Conservation (phyloP, 2,329 filamentous ascomycete genomes). For the Tympanopsis confertula region DNA sequence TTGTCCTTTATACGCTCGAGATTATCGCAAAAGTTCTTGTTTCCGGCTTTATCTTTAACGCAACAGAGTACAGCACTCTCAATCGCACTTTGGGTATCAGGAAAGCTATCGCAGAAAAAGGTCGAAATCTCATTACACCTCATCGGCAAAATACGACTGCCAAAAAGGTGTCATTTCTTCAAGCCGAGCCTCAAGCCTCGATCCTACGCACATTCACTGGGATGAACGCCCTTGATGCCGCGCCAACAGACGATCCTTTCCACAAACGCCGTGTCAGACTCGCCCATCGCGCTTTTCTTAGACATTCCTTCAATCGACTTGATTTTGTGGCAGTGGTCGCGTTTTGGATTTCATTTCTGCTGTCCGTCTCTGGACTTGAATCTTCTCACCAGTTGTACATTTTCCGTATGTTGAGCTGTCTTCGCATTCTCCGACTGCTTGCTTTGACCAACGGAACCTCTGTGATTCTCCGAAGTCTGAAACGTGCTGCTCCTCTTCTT, state of each 20-base stretch:
- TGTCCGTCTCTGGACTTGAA: conserved; percentile 35
- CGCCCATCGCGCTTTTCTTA: conserved; percentile 49
- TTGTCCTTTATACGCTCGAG: conserved; percentile 51
- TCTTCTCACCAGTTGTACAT: conserved; percentile 41
- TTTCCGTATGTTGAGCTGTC: conserved; percentile 55
- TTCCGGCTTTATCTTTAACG: conserved; percentile 52
- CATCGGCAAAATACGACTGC: conserved; percentile 37
- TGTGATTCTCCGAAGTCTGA: conserved; percentile 81
- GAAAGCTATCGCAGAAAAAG: conserved; percentile 42
- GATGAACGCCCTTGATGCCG: conserved; percentile 13
- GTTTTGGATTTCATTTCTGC: conserved; percentile 50
- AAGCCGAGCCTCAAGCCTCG: conserved; percentile 16
- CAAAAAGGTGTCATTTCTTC: conserved; percentile 16
- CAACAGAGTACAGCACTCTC: conserved; percentile 53
- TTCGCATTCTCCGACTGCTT: conserved; percentile 50
- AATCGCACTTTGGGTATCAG: conserved; percentile 42
- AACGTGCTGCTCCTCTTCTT: conserved; percentile 84
- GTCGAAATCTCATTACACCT: conserved; percentile 41
- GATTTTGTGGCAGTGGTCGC: conserved; percentile 54
- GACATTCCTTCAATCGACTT: conserved; percentile 55
- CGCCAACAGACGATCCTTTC: conserved; percentile 33
- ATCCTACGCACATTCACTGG: conserved; percentile 45
- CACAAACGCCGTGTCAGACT: conserved; percentile 45
- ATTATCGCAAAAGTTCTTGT: conserved; percentile 46
- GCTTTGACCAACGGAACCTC: conserved; percentile 53